Conservation (phyloP, 2,329 filamentous ascomycete species). For the Diplodia mutila region DNA sequence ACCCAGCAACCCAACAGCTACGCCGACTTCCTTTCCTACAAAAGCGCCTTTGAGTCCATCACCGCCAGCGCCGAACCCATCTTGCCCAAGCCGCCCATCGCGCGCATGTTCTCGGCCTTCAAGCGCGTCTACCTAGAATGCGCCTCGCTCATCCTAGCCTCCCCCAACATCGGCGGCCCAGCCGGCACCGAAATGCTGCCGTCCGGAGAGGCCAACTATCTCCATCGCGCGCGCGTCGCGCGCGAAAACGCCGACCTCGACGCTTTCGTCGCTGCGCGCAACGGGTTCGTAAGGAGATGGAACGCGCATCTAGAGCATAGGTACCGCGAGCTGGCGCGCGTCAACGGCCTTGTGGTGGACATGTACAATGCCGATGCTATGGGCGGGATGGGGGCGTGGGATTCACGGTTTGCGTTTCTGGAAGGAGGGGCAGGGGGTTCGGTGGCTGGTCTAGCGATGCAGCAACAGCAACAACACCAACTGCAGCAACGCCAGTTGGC, state of each 20-base stretch:
- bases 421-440: neutral
- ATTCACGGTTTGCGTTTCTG: neutral
- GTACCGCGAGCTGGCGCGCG: conserved; percentile 1
- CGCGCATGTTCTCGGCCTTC: conserved; percentile 40
- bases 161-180: too few relatives aligned
- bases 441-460: neutral
- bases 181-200: conserved; percentile 25
- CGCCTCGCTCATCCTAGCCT: conserved; percentile 26
- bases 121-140: conserved; percentile 39
- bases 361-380: neutral
- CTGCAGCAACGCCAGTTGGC: neutral
- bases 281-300: conserved; percentile 39
- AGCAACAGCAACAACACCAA: neutral
- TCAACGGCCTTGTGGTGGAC: neutral
- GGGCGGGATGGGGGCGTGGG: neutral
- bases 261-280: conserved; percentile 34
- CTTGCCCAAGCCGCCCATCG: conserved; percentile 33
- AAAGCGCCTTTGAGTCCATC: conserved; percentile 32
- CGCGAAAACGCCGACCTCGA: conserved; percentile 39
- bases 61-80: conserved; percentile 29
- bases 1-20: conserved; percentile 13
- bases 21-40: conserved; percentile 33
- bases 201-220: conserved; percentile 29
- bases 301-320: conserved; percentile 32
- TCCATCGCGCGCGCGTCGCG: conserved; percentile 41